Percentiles rank a stretch among this genome's conserved stretches.
These are phyloP conservation scores for Hagleromyces aurorensis DNA, from an alignment of 805 yeast species.

Conservation along the genomic window DNA sequence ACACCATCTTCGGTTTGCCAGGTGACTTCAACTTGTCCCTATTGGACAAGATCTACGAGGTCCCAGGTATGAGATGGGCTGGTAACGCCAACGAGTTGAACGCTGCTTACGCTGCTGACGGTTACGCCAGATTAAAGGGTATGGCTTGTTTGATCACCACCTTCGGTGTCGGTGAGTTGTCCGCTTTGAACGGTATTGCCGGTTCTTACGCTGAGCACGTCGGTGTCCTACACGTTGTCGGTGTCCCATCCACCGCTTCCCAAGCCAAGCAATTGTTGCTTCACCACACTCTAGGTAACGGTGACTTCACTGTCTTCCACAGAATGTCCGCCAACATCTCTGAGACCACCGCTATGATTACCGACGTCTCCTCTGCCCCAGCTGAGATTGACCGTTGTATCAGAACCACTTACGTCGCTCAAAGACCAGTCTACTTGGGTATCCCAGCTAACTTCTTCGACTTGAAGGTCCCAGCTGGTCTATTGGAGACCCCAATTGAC, in stretches of 20 bases:
- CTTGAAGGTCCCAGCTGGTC: constrained; percentile 45
- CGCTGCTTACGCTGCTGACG: constrained; percentile 80
- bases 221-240: constrained; percentile 76
- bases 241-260: constrained; percentile 72
- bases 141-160: constrained; percentile 71
- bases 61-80: constrained; percentile 75
- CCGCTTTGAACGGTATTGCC: constrained; percentile 79
- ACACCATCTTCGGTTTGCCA: constrained; percentile 72
- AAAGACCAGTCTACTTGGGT: constrained; percentile 78
- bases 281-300: constrained; percentile 81
- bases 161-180: constrained; percentile 85
- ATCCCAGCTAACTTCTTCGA: constrained; percentile 78
- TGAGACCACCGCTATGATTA: constrained; percentile 55
- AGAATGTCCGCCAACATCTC: constrained; percentile 71
- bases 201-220: constrained; percentile 89
- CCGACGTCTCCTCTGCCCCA: constrained; percentile 59
- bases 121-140: constrained; percentile 76
- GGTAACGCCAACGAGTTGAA: constrained; percentile 88
- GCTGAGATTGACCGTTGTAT: constrained; percentile 66
- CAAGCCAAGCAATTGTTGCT: constrained; percentile 64
- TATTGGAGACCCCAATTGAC: constrained; percentile 59
- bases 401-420: constrained; percentile 59
- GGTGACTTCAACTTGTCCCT: constrained; percentile 74
- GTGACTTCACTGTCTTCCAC: constrained; percentile 71
- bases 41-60: constrained; percentile 66